These are phyloP conservation scores for Talaromyces albobiverticillius DNA, from an alignment of 2,329 filamentous ascomycete species.

Conservation along the genomic window DNA sequence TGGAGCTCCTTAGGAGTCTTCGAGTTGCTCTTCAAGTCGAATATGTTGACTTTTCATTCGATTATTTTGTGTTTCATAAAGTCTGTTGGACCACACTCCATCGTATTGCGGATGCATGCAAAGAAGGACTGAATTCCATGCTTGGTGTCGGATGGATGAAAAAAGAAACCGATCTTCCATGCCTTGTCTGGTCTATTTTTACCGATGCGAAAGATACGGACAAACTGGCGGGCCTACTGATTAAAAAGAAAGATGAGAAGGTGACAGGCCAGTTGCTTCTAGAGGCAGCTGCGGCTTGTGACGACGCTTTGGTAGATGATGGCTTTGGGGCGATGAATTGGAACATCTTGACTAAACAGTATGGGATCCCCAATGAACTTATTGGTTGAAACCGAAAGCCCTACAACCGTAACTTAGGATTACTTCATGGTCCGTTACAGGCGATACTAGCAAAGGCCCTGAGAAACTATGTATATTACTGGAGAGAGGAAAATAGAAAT, in stretches of 20 bases:
- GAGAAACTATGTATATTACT: too few relatives aligned
- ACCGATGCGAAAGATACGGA: constrained; percentile 23
- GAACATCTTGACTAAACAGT: too few relatives aligned
- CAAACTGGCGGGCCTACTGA: background rate
- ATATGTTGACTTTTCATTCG: constrained; percentile 40
- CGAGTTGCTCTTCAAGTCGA: constrained; percentile 36
- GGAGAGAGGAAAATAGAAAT: too few relatives aligned
- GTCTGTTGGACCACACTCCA: constrained; percentile 41
- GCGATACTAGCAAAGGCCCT: too few relatives aligned
- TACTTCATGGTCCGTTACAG: too few relatives aligned
- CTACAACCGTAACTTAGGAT: too few relatives aligned
- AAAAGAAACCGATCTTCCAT: constrained; percentile 40
- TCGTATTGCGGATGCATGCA: constrained; percentile 27
- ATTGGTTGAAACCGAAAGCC: too few relatives aligned
- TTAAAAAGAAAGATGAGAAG: constrained; percentile 4
- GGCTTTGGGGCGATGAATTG: too few relatives aligned
- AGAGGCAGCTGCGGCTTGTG: background rate
- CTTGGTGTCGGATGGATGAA: constrained; percentile 37
- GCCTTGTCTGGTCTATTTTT: constrained; percentile 42
- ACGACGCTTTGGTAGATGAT: background rate
- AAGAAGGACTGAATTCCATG: constrained; percentile 29
- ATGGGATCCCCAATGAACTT: too few relatives aligned
- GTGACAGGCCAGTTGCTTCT: constrained; percentile 18
- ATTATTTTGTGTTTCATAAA: constrained; percentile 43
- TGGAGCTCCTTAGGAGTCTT: constrained; percentile 25